These are phyloP conservation scores for Ilyonectria sp. DNA, from an alignment of 2,329 filamentous ascomycete species.

Conservation along the genomic window DNA sequence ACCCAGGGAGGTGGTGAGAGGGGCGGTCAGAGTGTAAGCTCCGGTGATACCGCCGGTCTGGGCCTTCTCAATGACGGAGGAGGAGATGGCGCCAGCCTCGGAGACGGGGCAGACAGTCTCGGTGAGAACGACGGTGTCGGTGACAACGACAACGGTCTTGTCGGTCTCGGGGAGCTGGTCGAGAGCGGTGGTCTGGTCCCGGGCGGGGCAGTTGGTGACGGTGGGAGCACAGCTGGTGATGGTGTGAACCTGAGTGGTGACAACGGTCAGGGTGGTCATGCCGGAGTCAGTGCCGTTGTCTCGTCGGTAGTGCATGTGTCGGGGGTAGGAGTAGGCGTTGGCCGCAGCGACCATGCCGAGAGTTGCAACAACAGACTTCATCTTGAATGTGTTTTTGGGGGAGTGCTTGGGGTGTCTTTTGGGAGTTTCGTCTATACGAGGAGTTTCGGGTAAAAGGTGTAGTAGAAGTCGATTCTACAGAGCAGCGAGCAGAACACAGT, in stretches of 20 bases:
- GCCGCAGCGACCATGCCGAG: conserved; percentile 63
- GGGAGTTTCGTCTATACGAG: conserved; percentile 45
- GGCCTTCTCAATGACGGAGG: conserved; percentile 55
- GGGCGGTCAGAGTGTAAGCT: conserved; percentile 47
- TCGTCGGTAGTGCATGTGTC: conserved; percentile 52
- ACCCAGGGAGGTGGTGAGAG: conserved; percentile 38
- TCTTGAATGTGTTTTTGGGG: conserved; percentile 53
- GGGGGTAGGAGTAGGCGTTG: conserved; percentile 56
- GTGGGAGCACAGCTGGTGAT: conserved; percentile 71
- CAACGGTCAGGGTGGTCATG: conserved; percentile 63
- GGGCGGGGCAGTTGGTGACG: conserved; percentile 69
- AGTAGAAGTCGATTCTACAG: conserved; percentile 54
- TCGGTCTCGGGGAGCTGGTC: conserved; percentile 55
- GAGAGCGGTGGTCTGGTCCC: conserved; percentile 51
- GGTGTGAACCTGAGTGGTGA: conserved; percentile 69
- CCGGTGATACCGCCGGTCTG: conserved; percentile 56
- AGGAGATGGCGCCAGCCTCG: conserved; percentile 58
- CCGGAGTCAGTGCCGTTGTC: conserved; percentile 48
- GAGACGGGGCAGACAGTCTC: conserved; percentile 63
- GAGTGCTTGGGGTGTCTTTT: conserved; percentile 36
- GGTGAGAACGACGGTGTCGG: conserved; percentile 58
- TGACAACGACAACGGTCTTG: conserved; percentile 53
- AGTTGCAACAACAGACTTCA: conserved; percentile 63
- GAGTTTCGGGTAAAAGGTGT: conserved; percentile 38
- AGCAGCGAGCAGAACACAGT: conserved; percentile 50